Evolutionary conservation across 305 asterid genomes (phyloP), one percentile per base, ranked within the genome.

Genomic region (Andrographis paniculata): DNA sequence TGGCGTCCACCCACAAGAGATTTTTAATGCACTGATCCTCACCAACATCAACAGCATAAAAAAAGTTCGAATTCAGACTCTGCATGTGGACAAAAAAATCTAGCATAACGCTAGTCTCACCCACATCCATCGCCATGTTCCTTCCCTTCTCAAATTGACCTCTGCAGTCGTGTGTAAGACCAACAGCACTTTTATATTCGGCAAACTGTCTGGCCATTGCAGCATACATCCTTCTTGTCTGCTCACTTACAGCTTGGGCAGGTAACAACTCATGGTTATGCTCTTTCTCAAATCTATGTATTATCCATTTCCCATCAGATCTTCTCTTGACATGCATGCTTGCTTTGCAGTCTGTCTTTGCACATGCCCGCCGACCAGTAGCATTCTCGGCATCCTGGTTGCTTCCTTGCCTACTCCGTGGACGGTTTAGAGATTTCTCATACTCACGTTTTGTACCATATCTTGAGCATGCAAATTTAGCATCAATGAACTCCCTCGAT

Each of bases 301-400:
- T 87, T 42, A 76, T 78, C 96, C 96, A 87, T 65, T 84, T 87
- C 58, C 96, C 91, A 48, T 87, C 96, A 0, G 82, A 74, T 58
- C 87, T 76, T 71, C 96, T 73, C 80, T 87, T 87, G 33, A 87
- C 96, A 41, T 87, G 96, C 96, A 87, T 87, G 63, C 95, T 83
- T 17, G 96, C 96, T 68, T 87, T 87, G 77, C 96, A 87, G 67
- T 87, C 95, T 51, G 95, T 87, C 69, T 87, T 87, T 10, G 94
- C 64, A 70, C 98, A 89, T 42, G 91, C 84, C 46, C 96, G 71
- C n/a, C 98, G 80, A 48, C 95, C 84, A 14, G 98, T 74, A 53
- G 87, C 87, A 73, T 77, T 86, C 43, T 89, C 96, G 14, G 82
- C 58, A 46, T 82, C 96, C 72, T 80, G 94, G 48, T 80, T 83